Percentiles rank a stretch among this genome's conserved stretches.
Conservation (phyloP, 805 yeast species). For the Vanderwaltozyma verrucispora region DNA sequence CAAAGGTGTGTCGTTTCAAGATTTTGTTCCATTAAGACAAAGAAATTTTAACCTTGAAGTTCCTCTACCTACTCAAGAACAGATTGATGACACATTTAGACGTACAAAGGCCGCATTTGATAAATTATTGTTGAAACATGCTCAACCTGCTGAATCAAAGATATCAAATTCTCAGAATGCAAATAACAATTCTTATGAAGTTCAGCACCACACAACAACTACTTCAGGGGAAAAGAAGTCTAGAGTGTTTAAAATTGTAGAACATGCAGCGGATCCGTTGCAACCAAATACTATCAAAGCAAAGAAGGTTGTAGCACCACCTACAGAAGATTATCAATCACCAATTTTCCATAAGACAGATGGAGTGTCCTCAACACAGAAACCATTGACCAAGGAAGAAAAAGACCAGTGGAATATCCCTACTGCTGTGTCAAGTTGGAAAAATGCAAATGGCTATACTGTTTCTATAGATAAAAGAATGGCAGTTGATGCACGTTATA, state of each 20-base stretch:
- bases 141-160: conserved; percentile 22
- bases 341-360: conserved; percentile 58
- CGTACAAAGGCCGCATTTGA: conserved; percentile 49
- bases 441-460: conserved; percentile 83
- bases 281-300: conserved; percentile 67
- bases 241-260: conserved; percentile 50
- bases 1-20: conserved; percentile 35
- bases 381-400: conserved; percentile 54
- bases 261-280: conserved; percentile 60
- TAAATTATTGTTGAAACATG: conserved; percentile 36
- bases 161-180: conserved; percentile 17
- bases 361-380: conserved; percentile 32
- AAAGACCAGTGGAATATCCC: conserved; percentile 81
- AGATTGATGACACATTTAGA: conserved; percentile 36
- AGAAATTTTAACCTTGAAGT: conserved; percentile 31
- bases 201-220: conserved; percentile 27
- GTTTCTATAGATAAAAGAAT: conserved; percentile 71
- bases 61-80: conserved; percentile 38
- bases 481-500: conserved; percentile 36
- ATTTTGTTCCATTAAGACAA: conserved; percentile 52
- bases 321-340: conserved; percentile 41
- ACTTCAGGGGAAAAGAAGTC: conserved; percentile 25
- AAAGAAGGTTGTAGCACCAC: conserved; percentile 59
- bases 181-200: conserved; percentile 32
- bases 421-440: conserved; percentile 89